Evolutionary conservation across 129 eudicot genomes (phyloP).

Genomic region (Artemisia tridentata): DNA sequence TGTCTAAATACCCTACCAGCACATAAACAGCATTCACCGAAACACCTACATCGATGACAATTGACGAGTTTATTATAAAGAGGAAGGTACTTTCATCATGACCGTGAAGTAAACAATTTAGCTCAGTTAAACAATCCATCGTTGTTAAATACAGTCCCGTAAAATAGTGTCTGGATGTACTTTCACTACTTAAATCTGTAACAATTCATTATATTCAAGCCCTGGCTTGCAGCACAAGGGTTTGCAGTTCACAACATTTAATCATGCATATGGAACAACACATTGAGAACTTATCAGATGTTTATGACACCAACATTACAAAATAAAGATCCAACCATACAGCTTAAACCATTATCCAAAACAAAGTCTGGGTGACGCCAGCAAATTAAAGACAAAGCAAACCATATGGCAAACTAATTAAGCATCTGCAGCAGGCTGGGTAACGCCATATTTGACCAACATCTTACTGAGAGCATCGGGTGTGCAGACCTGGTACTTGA

Average conservation of each 20-base stretch:
- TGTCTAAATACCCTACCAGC: too few species aligned
- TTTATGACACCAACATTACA: too few species aligned
- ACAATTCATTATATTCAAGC: neutral
- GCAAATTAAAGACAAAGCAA: too few species aligned
- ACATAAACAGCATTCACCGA: neutral
- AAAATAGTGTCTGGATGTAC: neutral
- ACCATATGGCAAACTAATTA: constrained; percentile 5
- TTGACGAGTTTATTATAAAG: neutral
- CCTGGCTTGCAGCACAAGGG: too few species aligned
- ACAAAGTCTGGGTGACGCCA: too few species aligned
- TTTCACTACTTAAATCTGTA: neutral
- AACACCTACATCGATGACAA: neutral
- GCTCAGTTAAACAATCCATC: constrained; percentile 37
- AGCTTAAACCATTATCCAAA: too few species aligned
- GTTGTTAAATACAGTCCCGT: too few species aligned
- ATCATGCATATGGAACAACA: too few species aligned
- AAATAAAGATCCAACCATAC: too few species aligned
- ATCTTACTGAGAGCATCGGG: constrained; percentile 54
- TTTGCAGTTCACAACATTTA: too few species aligned
- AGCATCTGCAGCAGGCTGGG: constrained; percentile 60
- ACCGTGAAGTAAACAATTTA: constrained; percentile 52
- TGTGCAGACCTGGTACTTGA: constrained; percentile 66
- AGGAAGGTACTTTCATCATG: constrained; percentile 51
- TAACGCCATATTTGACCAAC: constrained; percentile 53
- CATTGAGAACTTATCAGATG: too few species aligned